Percentiles rank a stretch among this genome's conserved stretches.
phyloP scores from a whole-genome alignment of 75 land plant genomes.

The Sequoia sempervirens region DNA sequence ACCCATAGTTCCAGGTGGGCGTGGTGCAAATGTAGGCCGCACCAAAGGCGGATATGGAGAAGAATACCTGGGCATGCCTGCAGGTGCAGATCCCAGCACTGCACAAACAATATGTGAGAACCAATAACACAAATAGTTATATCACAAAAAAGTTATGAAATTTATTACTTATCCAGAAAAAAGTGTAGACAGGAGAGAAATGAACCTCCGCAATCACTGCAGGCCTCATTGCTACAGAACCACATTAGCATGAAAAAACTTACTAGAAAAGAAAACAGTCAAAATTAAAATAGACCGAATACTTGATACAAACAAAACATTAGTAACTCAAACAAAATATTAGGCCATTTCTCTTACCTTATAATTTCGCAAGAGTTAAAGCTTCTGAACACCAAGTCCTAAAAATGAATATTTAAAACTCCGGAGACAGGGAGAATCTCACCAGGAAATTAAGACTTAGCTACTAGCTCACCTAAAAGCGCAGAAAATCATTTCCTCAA shows the following conservation, averaged over 20 bases:
- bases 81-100: slow-evolving; percentile 51
- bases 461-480: neutral
- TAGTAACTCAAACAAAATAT: neutral
- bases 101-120: slow-evolving; percentile 35
- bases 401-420: slow-evolving; percentile 13
- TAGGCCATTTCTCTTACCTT: slow-evolving; percentile 11
- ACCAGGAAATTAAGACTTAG: slow-evolving; percentile 5
- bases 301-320: neutral
- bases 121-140: neutral
- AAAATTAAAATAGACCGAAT: neutral
- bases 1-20: slow-evolving; percentile 52
- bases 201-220: slow-evolving; percentile 7
- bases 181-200: slow-evolving; percentile 7
- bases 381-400: slow-evolving; percentile 10
- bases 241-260: slow-evolving; percentile 1
- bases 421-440: slow-evolving; percentile 6
- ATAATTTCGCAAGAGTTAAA: slow-evolving; percentile 10
- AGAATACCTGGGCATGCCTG: slow-evolving; percentile 84
- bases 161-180: neutral
- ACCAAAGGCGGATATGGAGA: slow-evolving; percentile 61
- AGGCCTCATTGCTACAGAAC: slow-evolving; percentile 8
- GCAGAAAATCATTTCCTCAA: slow-evolving; percentile 7
- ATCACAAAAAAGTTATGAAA: neutral
- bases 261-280: neutral
- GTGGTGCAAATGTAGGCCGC: slow-evolving; percentile 66